These are phyloP conservation scores for Leishmania arabica DNA, from an alignment of 208 protist species.

Conservation along the genomic window DNA sequence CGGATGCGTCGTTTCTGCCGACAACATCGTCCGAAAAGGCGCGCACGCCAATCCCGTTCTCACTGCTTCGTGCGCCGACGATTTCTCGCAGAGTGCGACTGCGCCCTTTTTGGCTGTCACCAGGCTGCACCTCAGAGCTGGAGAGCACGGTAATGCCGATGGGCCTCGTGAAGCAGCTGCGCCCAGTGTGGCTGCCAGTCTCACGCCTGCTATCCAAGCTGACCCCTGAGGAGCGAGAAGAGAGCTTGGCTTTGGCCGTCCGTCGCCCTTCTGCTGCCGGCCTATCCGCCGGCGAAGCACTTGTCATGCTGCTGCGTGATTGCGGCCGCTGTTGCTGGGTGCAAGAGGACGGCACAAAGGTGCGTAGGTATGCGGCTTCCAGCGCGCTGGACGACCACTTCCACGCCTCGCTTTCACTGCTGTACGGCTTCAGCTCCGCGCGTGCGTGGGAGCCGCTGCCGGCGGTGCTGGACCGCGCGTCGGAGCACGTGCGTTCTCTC, in stretches of 20 bases:
- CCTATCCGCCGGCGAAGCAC: conserved; percentile 6
- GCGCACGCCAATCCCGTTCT: conserved; percentile 17
- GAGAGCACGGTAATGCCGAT: conserved; percentile 24
- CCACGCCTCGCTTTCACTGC: conserved; percentile 39
- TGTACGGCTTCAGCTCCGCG: conserved; percentile 34
- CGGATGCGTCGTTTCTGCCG: background rate
- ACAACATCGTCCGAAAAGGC: background rate
- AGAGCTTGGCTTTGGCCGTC: conserved; percentile 21
- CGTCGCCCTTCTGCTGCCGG: conserved; percentile 8
- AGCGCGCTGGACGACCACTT: conserved; percentile 65
- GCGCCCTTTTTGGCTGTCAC: conserved; percentile 76
- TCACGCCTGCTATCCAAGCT: conserved; percentile 41
- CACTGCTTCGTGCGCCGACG: conserved; percentile 24
- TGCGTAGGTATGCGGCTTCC: conserved; percentile 54
- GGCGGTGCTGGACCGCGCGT: conserved; percentile 24
- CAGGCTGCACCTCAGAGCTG: conserved; percentile 51
- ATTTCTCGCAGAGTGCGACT: conserved; percentile 36
- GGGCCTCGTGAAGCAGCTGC: conserved; percentile 38
- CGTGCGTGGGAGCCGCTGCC: conserved; percentile 26
- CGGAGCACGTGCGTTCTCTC: conserved; percentile 16
- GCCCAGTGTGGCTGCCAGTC: conserved; percentile 63
- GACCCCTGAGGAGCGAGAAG: conserved; percentile 12
- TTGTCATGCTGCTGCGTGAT: conserved; percentile 36
- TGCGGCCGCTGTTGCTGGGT: conserved; percentile 65
- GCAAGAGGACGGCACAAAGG: conserved; percentile 24